These are phyloP conservation scores for Codiaeum variegatum DNA, from an alignment of 441 rosid genomes.

Conservation along the genomic window DNA sequence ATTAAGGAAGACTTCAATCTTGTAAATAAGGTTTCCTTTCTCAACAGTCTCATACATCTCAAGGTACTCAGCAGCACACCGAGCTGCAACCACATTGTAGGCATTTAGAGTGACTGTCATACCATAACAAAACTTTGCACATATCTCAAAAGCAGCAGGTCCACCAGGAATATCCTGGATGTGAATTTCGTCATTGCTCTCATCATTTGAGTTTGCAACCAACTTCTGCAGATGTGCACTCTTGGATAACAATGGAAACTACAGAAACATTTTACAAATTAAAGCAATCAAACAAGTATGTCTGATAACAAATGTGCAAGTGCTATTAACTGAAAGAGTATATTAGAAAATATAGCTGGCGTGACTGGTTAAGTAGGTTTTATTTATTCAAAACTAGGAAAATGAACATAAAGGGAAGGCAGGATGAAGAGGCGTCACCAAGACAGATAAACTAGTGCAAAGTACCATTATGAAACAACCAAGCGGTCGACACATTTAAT, in stretches of 20 bases:
- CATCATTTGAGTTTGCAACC: conserved; percentile 45
- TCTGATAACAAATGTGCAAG: not conserved
- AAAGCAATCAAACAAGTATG: conserved; percentile 10
- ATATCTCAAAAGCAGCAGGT: conserved; percentile 79
- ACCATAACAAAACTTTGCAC: conserved; percentile 93
- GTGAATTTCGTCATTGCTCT: conserved; percentile 49
- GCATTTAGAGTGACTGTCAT: conserved; percentile 83
- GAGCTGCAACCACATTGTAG: conserved; percentile 75
- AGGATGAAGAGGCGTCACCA: not conserved
- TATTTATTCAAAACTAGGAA: not conserved
- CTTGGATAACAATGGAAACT: conserved; percentile 93
- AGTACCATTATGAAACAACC: not conserved
- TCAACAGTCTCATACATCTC: conserved; percentile 84
- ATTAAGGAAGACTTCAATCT: conserved; percentile 90
- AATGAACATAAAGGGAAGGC: not conserved
- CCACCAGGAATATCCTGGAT: conserved; percentile 82
- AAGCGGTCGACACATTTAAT: not conserved
- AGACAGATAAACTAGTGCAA: not conserved
- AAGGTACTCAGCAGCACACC: conserved; percentile 87
- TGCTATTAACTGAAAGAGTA: not conserved
- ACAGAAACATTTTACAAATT: conserved; percentile 20
- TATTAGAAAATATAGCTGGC: too few species aligned
- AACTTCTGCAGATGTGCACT: conserved; percentile 69
- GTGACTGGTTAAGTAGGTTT: not conserved
- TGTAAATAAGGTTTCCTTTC: conserved; percentile 80